Evolutionary conservation across 2,329 filamentous ascomycete species (phyloP).

Genomic region (Zymoseptoria crescenta): DNA sequence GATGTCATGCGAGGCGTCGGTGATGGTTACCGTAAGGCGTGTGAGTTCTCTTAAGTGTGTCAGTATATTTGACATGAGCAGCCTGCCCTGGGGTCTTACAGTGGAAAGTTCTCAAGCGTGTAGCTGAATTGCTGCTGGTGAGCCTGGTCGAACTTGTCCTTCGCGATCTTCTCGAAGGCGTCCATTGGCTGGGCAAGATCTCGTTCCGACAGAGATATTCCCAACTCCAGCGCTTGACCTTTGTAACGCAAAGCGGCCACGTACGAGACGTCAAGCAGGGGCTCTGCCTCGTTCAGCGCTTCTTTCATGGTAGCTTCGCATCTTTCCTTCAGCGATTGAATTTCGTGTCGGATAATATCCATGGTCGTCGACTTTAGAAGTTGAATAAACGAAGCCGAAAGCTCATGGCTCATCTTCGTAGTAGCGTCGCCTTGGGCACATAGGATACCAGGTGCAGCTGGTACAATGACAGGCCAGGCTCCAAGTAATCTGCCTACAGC

Average conservation of each 20-base stretch:
- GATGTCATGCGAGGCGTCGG: conserved; percentile 20
- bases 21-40: conserved; percentile 17
- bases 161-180: conserved; percentile 16
- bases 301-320: conserved; percentile 19
- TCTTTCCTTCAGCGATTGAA: conserved; percentile 11
- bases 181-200: conserved; percentile 19
- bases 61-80: neutral
- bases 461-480: conserved; percentile 23
- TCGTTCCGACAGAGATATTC: conserved; percentile 13
- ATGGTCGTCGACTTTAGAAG: conserved; percentile 16
- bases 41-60: conserved; percentile 12
- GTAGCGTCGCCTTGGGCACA: conserved; percentile 23
- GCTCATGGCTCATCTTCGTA: conserved; percentile 24
- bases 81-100: neutral
- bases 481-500: conserved; percentile 22
- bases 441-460: conserved; percentile 23
- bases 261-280: conserved; percentile 13
- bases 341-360: conserved; percentile 17
- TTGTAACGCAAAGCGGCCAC: conserved; percentile 22
- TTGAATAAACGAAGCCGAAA: conserved; percentile 22
- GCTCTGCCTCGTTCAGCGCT: conserved; percentile 12
- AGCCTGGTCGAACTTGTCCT: conserved; percentile 18
- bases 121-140: conserved; percentile 24
- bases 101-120: conserved; percentile 21
- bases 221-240: conserved; percentile 21